Conservation (phyloP, 805 yeast genomes). For the Hyphopichia homilentoma region DNA sequence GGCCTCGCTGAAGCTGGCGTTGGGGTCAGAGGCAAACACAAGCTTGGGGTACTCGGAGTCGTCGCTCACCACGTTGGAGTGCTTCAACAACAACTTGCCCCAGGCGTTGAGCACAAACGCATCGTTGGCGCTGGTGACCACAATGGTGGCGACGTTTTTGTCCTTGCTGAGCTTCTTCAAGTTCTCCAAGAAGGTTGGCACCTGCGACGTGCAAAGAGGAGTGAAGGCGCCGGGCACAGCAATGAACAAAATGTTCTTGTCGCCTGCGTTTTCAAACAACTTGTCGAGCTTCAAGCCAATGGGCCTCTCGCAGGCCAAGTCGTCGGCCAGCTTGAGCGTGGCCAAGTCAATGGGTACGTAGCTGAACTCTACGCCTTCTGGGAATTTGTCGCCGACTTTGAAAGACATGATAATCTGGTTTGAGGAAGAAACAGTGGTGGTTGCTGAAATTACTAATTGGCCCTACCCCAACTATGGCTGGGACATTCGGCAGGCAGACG, state of each 20-base stretch:
- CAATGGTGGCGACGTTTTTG: constrained; percentile 27
- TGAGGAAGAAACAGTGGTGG: too few species aligned
- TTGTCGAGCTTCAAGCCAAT: constrained; percentile 31
- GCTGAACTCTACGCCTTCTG: constrained; percentile 28
- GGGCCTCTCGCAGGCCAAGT: constrained; percentile 35
- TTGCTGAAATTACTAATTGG: too few species aligned
- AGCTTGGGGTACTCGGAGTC: constrained; percentile 19
- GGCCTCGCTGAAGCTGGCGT: constrained; percentile 27
- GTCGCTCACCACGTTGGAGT: constrained; percentile 11
- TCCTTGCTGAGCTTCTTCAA: constrained; percentile 24
- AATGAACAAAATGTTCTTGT: constrained; percentile 28
- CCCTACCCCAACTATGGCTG: too few species aligned
- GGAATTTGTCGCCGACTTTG: constrained; percentile 30
- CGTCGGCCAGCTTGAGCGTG: constrained; percentile 18
- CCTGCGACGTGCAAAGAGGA: constrained; percentile 43
- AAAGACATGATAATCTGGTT: constrained; percentile 2
- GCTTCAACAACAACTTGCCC: constrained; percentile 37
- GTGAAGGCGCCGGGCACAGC: constrained; percentile 44
- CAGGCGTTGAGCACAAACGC: constrained; percentile 42
- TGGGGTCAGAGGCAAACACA: constrained; percentile 39
- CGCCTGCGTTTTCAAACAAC: constrained; percentile 19
- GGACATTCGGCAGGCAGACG: too few species aligned
- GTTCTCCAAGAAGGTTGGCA: constrained; percentile 34
- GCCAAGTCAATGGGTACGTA: constrained; percentile 36
- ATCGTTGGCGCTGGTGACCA: constrained; percentile 39